These are phyloP conservation scores for Hippophae tibetana DNA, from an alignment of 306 rosid species.

Conservation along the genomic window DNA sequence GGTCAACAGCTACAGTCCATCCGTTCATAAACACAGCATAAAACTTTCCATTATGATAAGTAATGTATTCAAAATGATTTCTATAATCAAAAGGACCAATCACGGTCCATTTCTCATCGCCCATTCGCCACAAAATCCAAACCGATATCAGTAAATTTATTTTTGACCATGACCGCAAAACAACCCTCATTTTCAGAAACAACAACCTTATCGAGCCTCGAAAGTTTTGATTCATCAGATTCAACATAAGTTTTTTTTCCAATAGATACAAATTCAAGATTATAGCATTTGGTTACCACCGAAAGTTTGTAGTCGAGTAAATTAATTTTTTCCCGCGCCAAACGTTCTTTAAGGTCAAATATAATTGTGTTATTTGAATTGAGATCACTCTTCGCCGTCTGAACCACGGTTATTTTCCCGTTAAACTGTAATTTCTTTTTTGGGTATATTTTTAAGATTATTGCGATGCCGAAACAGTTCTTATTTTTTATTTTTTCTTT, in stretches of 20 bases:
- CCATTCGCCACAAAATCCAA: neutral
- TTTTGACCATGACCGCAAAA: neutral
- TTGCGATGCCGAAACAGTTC: too few species aligned
- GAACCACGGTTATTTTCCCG: too few species aligned
- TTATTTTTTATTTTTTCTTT: too few species aligned
- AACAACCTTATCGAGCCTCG: neutral
- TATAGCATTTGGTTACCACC: neutral
- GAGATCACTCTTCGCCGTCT: too few species aligned
- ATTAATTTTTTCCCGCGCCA: too few species aligned
- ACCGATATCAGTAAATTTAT: too few species aligned
- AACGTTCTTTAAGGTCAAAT: too few species aligned
- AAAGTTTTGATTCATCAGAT: neutral
- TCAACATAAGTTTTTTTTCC: neutral
- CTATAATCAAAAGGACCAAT: neutral
- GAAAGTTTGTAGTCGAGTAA: neutral
- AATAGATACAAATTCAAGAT: neutral
- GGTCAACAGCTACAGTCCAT: neutral
- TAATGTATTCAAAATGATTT: neutral
- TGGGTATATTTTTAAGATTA: too few species aligned
- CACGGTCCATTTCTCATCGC: neutral
- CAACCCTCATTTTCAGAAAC: neutral
- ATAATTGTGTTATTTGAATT: too few species aligned
- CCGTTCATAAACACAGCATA: neutral
- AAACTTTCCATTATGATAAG: neutral
- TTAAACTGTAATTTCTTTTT: too few species aligned